Evolutionary conservation across 1,284 basidiomycete species (phyloP).

Genomic region (Ustilago trichophora): DNA sequence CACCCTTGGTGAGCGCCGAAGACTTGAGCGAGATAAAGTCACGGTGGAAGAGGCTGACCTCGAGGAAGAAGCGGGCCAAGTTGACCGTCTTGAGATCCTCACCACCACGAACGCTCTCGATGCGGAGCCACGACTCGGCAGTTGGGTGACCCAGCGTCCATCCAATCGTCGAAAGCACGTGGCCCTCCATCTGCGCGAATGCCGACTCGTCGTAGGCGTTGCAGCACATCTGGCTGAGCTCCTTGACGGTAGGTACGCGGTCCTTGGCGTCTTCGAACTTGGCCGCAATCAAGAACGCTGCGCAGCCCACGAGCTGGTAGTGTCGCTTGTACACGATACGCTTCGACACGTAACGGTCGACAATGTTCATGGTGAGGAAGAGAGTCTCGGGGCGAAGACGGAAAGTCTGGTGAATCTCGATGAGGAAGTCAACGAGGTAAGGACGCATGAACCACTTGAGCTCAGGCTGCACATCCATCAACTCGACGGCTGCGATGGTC

Average conservation of each 20-base stretch:
- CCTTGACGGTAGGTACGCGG: slow-evolving; percentile 91
- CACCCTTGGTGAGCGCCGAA: slow-evolving; percentile 85
- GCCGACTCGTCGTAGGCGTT: slow-evolving; percentile 94
- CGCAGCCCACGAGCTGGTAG: slow-evolving; percentile 98
- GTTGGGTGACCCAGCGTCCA: slow-evolving; percentile 98
- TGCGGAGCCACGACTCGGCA: slow-evolving; percentile 93
- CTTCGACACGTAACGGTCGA: slow-evolving; percentile 98
- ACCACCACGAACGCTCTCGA: slow-evolving; percentile 66
- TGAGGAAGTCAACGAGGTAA: slow-evolving; percentile 96
- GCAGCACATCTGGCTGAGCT: slow-evolving; percentile 92
- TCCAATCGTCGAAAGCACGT: slow-evolving; percentile 92
- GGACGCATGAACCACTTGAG: slow-evolving; percentile 89
- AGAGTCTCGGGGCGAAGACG: slow-evolving; percentile 94
- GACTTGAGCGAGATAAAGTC: slow-evolving; percentile 89
- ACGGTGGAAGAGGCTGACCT: slow-evolving; percentile 94
- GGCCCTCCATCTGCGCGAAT: slow-evolving; percentile 80
- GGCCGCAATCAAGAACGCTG: slow-evolving; percentile 97
- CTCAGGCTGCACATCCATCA: slow-evolving; percentile 99
- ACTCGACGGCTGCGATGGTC: slow-evolving; percentile 86
- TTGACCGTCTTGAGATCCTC: slow-evolving; percentile 91
- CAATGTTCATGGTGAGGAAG: slow-evolving; percentile 97
- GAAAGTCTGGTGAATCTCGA: slow-evolving; percentile 93
- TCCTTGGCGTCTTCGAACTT: slow-evolving; percentile 99
- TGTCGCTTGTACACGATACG: slow-evolving; percentile 99
- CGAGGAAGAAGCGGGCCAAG: slow-evolving; percentile 96